Conservation (phyloP, 2,329 filamentous ascomycete genomes). For the Ploettnerulaceae sp. region DNA sequence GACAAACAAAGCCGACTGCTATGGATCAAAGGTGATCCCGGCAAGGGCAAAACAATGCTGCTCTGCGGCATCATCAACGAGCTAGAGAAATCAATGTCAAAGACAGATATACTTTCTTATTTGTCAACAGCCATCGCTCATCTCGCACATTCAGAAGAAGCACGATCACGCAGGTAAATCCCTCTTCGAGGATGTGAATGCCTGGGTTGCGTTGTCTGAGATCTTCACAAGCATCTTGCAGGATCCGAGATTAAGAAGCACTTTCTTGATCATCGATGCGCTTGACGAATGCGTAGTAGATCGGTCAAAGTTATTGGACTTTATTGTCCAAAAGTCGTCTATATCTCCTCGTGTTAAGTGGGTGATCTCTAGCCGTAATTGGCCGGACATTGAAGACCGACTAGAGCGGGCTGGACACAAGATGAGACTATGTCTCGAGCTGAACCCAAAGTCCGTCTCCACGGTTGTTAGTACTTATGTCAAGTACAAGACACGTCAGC, state of each 20-base stretch:
- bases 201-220: slow-evolving; percentile 35
- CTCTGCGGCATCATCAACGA: slow-evolving; percentile 11
- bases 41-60: slow-evolving; percentile 14
- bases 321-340: slow-evolving; percentile 31
- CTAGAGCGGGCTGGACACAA: slow-evolving; percentile 28
- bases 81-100: background rate
- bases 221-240: slow-evolving; percentile 39
- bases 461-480: slow-evolving; percentile 38
- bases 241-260: slow-evolving; percentile 31
- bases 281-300: slow-evolving; percentile 41
- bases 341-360: slow-evolving; percentile 35
- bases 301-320: slow-evolving; percentile 33
- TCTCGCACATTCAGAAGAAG: slow-evolving; percentile 33
- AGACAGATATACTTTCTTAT: slow-evolving; percentile 35
- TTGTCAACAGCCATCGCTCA: slow-evolving; percentile 32
- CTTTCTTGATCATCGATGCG: slow-evolving; percentile 41
- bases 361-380: slow-evolving; percentile 43
- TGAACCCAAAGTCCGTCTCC: slow-evolving; percentile 35
- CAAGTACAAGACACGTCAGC: slow-evolving; percentile 29
- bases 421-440: slow-evolving; percentile 34
- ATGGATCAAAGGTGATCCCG: slow-evolving; percentile 11
- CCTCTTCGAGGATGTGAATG: slow-evolving; percentile 39
- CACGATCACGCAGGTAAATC: slow-evolving; percentile 34
- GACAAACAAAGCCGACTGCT: slow-evolving; percentile 5
- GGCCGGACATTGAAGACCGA: slow-evolving; percentile 34